Evolutionary conservation across 768 basidiomycete genomes (phyloP), one percentile per base, ranked within the genome.

Genomic region (Clathrus columnatus): DNA sequence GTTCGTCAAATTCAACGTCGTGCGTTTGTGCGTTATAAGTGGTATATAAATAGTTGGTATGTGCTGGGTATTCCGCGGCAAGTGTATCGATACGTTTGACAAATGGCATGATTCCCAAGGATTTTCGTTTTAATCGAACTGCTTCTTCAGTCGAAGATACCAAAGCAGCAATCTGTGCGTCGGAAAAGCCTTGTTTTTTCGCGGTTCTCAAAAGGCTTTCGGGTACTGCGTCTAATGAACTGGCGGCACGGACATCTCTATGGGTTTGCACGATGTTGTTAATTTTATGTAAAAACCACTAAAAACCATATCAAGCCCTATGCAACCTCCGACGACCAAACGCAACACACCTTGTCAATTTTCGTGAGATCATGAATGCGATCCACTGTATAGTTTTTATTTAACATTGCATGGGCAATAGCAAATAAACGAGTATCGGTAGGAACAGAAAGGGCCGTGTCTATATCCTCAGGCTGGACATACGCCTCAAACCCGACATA

Each of bases 51-150:
- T 98, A 98, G 75, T 98, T 98, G 61, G 96, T 99, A 70, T 94
- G 86, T 1, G 96, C 96, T 23, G 96, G 96, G 74, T 87, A 99
- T 70, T 99, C 96, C 57, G 96, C 96, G 26, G 96, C 96, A 57
- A 99, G 82, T 11, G 96, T 99, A 70, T 99, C 96, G 70, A 99
- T 98, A 61, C 94, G 90, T 73, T 99, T 99, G 68, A 99, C 96
- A 70, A 93, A 98, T 32, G 96, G 96, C 5, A 87, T 95, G 64
- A 99, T 82, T 43, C 85, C 82, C 61, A 89, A 75, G 2, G 83
- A 79, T 73, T 98, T 98, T 61, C 96, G 84, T 67, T 85, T 77
- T 0, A 83, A 81, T 56, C 96, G 91, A 48, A 96, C 87, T 18
- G 73, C 69, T 53, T 83, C 83, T 69, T 97, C 94, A 14, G 78